phyloP scores from a whole-genome alignment of 768 basidiomycete species.

The Auriscalpium vulgare region DNA sequence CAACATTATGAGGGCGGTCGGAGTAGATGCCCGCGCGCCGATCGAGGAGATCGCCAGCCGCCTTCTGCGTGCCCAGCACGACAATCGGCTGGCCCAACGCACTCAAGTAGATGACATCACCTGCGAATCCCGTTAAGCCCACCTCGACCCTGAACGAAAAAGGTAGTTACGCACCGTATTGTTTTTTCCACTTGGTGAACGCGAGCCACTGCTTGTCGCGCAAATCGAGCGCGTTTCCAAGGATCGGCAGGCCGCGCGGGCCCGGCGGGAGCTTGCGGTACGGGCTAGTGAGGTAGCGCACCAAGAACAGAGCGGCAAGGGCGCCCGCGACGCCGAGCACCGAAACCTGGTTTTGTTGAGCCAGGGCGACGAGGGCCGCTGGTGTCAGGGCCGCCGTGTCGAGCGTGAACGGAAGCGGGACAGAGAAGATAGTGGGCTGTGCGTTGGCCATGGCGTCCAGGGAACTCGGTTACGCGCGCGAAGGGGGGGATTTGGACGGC shows the following conservation, averaged over 20 bases:
- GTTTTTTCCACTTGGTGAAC: conserved; percentile 2
- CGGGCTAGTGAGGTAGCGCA: conserved; percentile 2
- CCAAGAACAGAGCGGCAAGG: not conserved
- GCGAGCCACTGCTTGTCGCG: not conserved
- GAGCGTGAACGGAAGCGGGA: too few relatives aligned
- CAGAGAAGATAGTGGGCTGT: too few relatives aligned
- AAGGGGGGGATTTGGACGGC: too few relatives aligned
- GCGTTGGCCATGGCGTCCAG: too few relatives aligned
- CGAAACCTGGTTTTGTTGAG: not conserved
- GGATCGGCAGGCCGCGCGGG: conserved; percentile 5
- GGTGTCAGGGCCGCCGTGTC: too few relatives aligned
- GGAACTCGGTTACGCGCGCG: too few relatives aligned
- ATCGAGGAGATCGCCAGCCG: not conserved
- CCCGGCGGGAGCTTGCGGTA: conserved; percentile 1
- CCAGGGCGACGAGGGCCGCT: too few relatives aligned
- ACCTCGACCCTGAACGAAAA: not conserved
- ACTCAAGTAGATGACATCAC: conserved; percentile 2
- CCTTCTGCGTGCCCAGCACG: conserved; percentile 1
- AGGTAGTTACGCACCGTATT: not conserved
- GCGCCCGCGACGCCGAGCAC: not conserved
- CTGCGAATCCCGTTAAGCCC: not conserved
- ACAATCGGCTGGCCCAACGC: not conserved
- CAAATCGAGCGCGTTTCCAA: not conserved
- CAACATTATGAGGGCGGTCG: not conserved
- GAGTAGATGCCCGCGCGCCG: conserved; percentile 2